Base-by-base conservation (phyloP, 768 basidiomycete species). In the Pisolithus tinctorius region DNA sequence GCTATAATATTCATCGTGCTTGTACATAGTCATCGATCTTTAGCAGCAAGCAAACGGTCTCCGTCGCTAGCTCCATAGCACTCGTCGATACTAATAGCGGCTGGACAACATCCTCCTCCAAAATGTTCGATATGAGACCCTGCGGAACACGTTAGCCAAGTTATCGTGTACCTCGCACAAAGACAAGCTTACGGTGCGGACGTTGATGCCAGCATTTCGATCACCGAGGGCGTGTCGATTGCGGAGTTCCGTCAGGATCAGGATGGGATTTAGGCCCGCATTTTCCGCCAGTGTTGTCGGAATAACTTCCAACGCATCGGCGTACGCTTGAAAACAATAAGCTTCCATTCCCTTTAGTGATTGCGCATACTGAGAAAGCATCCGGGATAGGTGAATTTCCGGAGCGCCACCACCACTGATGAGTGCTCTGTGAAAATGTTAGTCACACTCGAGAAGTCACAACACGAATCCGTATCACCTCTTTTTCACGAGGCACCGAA, bases 301-400 rank as follows among this genome's bases (percentile, higher is more conserved):
- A 55, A 99, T 98, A 55, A 98, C 89, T 69, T 98, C 96, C 45
- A 99, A 78, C 1, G 96, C 93, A 62, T 98, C 95, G 27, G 96
- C 94, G 63, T 93, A 99, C 4, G 93, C 94, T 61, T 96, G 91
- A 83, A 97, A 96, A 70, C 96, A 98, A 69, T 97, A 98, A 8
- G 95, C 91, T 69, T 98, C 94, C 87, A 97, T 97, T 45, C 96
- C 95, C 69, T 88, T 95, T 54, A 98, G 77, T 1, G 92, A 87
- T 58, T 95, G 92, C 1, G 93, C 84, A 60, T 95, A 81, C 67
- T 96, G 90, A 1, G 91, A 85, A 45, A 99, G 78, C 59, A 88
- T 73, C 47, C 94, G 83, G 10, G 96, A 98, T 40, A 95, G 88
- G 64, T 98, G 92, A 57, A 98, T 97, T 69, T 99, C 96, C 10